phyloP scores from a whole-genome alignment of 148 eudicot genomes.

The Rhododendron ovatum region DNA sequence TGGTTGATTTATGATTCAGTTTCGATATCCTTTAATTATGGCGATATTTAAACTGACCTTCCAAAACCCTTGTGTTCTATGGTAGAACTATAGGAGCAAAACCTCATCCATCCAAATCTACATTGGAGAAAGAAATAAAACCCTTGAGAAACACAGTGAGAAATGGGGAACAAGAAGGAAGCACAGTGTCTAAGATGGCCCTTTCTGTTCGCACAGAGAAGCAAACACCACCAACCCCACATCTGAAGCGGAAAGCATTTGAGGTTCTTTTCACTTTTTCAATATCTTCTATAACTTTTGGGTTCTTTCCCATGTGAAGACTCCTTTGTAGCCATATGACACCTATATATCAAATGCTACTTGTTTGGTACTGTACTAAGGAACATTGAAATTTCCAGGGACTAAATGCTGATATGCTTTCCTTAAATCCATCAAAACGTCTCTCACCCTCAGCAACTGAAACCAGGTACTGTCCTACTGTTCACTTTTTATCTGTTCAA shows the following conservation, averaged over 20 bases:
- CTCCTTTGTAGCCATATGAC: background rate
- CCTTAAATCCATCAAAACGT: constrained; percentile 51
- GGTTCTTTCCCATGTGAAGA: background rate
- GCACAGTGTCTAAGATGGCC: constrained; percentile 12
- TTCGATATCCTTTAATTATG: background rate
- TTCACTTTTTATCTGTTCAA: constrained; percentile 3
- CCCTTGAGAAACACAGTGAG: constrained; percentile 16
- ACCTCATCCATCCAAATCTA: constrained; percentile 17
- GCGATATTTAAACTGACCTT: background rate
- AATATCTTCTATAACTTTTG: background rate
- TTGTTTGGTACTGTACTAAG: background rate
- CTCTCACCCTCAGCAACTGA: constrained; percentile 37
- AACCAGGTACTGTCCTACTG: constrained; percentile 42
- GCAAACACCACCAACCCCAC: constrained; percentile 34
- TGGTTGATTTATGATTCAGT: background rate
- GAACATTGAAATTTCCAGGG: constrained; percentile 25
- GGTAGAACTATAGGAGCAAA: constrained; percentile 25
- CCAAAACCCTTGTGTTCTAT: background rate
- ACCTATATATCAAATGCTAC: background rate
- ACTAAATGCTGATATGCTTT: constrained; percentile 20
- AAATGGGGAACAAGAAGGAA: constrained; percentile 13
- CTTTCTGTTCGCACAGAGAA: constrained; percentile 23
- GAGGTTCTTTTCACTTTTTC: constrained; percentile 31
- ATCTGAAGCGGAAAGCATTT: constrained; percentile 57
- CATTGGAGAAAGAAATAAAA: constrained; percentile 21